Base-by-base conservation (phyloP, 208 protist genomes). In the Trypanosoma avium region DNA sequence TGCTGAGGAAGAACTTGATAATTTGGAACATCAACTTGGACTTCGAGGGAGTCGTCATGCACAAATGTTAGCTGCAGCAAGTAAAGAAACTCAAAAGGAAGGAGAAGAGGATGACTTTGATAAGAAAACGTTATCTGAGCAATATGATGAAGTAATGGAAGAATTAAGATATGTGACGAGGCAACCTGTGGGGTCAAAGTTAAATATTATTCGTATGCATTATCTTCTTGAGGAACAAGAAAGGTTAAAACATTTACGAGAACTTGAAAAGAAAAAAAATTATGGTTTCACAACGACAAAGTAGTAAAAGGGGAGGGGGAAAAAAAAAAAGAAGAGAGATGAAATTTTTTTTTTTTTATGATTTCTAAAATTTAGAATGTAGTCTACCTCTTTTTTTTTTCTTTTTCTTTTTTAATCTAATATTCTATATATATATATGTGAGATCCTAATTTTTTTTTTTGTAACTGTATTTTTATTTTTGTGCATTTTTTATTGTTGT, bases 171-270 rank as follows among this genome's bases (percentile, higher is more conserved):
- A 81, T 50, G 82, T 88, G 38, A 62, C 77, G 15, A 57, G 46
- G 10, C 82, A 87, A 62, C 86, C 86, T 26, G 80, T 92, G 27
- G 82, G 82, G 58, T 92, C 82, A 49, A 92, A 92, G 75, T 48
- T 75, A 52, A 92, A 89, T 70, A 85, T 92, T 58, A 88, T 86
- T 27, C 79, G 78, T 12, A 65, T 92, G 21, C 71, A 92, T 69
- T 92, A 89, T 68, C 73, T 88, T 17, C 40, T 89, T 43, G 78
- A 92, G 43, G 86, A 92, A 64, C 73, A 89, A 33, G 70, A 84
- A 4, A 75, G 81, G 35, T 29, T 86, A 40, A 82, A 77, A 46
- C 45, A 67, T 38, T 70, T 88, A 4, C 79, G 82, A 19, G 60
- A 61, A 30, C 54, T 75, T 53, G 52, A 76, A 26, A 77, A 63